Evolutionary conservation across 2,329 filamentous ascomycete species (phyloP).

Genomic region (Fusarium miscanthi): DNA sequence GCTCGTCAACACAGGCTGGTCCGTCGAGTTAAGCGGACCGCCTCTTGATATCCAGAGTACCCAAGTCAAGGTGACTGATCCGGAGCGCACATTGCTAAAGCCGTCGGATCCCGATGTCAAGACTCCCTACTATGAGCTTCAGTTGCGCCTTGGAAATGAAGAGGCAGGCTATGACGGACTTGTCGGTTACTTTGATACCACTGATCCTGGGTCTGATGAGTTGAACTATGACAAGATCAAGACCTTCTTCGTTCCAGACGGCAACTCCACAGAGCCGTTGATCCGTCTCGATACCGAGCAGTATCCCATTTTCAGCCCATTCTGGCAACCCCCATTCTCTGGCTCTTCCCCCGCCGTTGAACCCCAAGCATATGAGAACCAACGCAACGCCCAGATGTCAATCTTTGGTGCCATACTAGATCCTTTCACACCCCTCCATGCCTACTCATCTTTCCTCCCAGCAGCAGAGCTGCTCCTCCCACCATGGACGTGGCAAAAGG

Average conservation of each 20-base stretch:
- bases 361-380: background rate
- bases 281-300: constrained; percentile 3
- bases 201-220: constrained; percentile 1
- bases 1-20: constrained; percentile 54
- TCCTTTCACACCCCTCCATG: constrained; percentile 53
- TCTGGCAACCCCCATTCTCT: constrained; percentile 35
- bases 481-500: constrained; percentile 52
- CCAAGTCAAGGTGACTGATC: background rate
- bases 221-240: constrained; percentile 43
- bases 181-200: constrained; percentile 52
- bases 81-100: background rate
- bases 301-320: constrained; percentile 45
- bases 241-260: constrained; percentile 42
- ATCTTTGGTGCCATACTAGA: constrained; percentile 51
- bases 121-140: constrained; percentile 48
- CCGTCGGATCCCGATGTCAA: background rate
- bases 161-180: constrained; percentile 52
- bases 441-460: constrained; percentile 51
- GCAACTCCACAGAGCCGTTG: background rate
- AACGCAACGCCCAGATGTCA: constrained; percentile 22
- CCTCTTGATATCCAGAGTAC: constrained; percentile 37
- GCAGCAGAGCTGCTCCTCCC: constrained; percentile 45
- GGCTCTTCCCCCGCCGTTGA: background rate
- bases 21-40: constrained; percentile 46
- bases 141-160: constrained; percentile 52